A percentile compares a stretch with the other conserved stretches of the same genome.
Conservation (phyloP, 345 rosid genomes). For the Zanthoxylum bungeanum region DNA sequence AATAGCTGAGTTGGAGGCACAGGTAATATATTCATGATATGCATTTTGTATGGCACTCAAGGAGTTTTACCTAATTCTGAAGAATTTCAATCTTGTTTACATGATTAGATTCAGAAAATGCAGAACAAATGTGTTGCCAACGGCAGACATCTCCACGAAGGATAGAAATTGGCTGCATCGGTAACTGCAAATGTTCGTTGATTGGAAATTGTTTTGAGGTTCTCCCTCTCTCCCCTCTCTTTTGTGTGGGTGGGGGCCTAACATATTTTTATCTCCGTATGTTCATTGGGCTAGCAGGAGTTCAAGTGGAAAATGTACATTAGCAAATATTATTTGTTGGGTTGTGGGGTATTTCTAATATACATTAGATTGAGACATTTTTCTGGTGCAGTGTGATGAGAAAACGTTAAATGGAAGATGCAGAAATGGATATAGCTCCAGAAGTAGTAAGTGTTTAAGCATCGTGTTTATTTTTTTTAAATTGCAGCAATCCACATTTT, state of each 20-base stretch:
- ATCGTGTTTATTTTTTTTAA: background rate
- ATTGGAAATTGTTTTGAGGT: constrained; percentile 12
- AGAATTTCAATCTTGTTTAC: constrained; percentile 4
- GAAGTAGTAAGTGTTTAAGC: background rate
- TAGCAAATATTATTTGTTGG: background rate
- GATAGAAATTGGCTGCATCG: constrained; percentile 21
- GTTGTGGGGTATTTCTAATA: background rate
- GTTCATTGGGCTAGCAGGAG: background rate
- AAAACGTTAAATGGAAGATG: background rate
- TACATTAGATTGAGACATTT: background rate
- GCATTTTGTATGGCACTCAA: background rate
- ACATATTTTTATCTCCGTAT: background rate
- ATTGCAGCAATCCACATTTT: background rate
- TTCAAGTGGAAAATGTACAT: background rate
- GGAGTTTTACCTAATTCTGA: constrained; percentile 6
- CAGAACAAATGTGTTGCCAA: constrained; percentile 19
- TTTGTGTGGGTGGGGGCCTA: background rate
- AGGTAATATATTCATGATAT: constrained; percentile 31
- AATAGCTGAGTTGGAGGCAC: constrained; percentile 80
- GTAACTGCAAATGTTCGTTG: constrained; percentile 7
- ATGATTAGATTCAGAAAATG: constrained; percentile 37
- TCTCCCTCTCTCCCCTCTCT: background rate
- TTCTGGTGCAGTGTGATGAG: background rate
- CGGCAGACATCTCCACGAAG: constrained; percentile 23
- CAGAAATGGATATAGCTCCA: background rate